Percentiles rank a stretch among this genome's conserved stretches.
phyloP scores from a whole-genome alignment of 305 asterid species.

The Withania somnifera region DNA sequence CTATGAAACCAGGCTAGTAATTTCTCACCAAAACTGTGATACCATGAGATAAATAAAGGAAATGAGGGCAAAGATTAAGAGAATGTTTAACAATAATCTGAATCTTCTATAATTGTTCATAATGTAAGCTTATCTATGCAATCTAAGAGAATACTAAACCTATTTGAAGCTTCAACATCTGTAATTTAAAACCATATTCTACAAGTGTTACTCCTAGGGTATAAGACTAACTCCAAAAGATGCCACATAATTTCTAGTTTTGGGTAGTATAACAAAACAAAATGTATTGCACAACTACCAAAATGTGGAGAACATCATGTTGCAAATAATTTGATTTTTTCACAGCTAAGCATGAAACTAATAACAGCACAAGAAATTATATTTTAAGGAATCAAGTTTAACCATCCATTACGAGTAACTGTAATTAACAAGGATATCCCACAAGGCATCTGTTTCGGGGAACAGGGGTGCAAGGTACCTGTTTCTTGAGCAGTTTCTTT shows the following conservation, averaged over 20 bases:
- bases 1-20: too few relatives aligned
- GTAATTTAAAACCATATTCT: background rate
- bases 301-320: background rate
- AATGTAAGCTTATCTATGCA: too few relatives aligned
- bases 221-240: background rate
- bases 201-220: background rate
- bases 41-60: too few relatives aligned
- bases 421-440: background rate
- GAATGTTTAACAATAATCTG: too few relatives aligned
- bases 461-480: constrained; percentile 30
- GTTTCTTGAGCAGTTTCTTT: constrained; percentile 89
- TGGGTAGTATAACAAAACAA: background rate
- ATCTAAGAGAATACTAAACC: too few relatives aligned
- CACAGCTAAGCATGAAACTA: background rate
- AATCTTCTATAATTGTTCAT: too few relatives aligned
- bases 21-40: too few relatives aligned
- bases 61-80: too few relatives aligned
- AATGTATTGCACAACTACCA: background rate
- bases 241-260: background rate
- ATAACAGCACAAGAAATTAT: background rate
- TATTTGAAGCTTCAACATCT: background rate
- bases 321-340: background rate
- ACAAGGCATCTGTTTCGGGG: background rate
- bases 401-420: background rate
- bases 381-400: background rate